These are phyloP conservation scores for Candolleomyces aberdarensis DNA, from an alignment of 768 basidiomycete genomes.

Conservation along the genomic window DNA sequence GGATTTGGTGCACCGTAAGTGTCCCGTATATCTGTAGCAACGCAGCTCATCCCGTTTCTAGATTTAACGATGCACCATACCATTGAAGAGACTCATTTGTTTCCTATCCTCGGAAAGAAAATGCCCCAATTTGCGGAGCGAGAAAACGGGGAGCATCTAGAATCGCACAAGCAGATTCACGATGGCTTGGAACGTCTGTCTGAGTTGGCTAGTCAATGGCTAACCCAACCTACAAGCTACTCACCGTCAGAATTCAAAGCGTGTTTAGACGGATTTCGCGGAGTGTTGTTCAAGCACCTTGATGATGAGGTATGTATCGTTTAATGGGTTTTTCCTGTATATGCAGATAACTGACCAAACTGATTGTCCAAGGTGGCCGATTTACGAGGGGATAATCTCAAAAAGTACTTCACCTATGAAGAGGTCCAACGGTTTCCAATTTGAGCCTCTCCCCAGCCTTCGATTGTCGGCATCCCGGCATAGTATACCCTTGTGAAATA, in stretches of 20 bases:
- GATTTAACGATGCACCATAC: conserved; percentile 55
- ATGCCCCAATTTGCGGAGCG: conserved; percentile 46
- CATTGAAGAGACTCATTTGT: conserved; percentile 50
- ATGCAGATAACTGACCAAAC: not conserved
- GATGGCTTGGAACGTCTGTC: conserved; percentile 45
- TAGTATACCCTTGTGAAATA: too few species aligned
- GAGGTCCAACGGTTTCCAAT: conserved; percentile 30
- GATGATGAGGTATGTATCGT: conserved; percentile 48
- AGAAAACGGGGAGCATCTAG: conserved; percentile 41
- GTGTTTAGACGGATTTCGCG: conserved; percentile 47
- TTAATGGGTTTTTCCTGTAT: not conserved
- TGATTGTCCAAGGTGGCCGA: conserved; percentile 38
- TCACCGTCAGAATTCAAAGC: conserved; percentile 47
- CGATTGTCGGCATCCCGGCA: too few species aligned
- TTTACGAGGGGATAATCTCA: conserved; percentile 46
- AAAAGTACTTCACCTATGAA: conserved; percentile 49
- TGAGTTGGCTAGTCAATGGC: conserved; percentile 39
- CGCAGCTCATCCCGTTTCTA: conserved; percentile 16
- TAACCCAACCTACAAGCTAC: conserved; percentile 40
- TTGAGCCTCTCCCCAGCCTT: not conserved
- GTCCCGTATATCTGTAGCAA: not conserved
- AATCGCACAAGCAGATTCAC: conserved; percentile 53
- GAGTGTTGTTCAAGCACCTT: conserved; percentile 48
- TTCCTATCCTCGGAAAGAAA: conserved; percentile 46
- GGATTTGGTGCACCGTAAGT: conserved; percentile 39